These are phyloP conservation scores for Musa balbisiana DNA, from an alignment of 202 grass and related monocot species.

Conservation along the genomic window DNA sequence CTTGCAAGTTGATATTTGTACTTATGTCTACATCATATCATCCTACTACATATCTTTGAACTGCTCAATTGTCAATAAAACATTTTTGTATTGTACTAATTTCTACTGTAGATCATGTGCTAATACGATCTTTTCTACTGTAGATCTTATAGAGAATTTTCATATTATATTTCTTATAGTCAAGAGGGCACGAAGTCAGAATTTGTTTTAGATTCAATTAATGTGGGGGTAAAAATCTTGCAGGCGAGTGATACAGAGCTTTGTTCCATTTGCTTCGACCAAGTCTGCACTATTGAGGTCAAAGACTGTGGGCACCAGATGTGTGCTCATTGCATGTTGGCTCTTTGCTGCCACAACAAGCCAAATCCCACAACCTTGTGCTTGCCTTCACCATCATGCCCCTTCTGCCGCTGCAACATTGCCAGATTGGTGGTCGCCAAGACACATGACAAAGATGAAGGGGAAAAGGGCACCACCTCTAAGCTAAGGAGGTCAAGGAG, in stretches of 20 bases:
- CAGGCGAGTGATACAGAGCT: conserved; percentile 13
- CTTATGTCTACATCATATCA: not conserved
- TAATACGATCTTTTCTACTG: not conserved
- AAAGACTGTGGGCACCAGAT: conserved; percentile 25
- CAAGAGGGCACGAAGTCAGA: no score
- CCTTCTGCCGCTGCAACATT: conserved; percentile 25
- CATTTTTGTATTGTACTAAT: no score
- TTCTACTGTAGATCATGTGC: not conserved
- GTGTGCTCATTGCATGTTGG: conserved; percentile 20
- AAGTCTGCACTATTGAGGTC: conserved; percentile 23
- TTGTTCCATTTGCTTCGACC: conserved; percentile 25
- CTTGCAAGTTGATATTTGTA: not conserved
- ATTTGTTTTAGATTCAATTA: not conserved
- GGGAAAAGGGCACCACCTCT: conserved; percentile 30
- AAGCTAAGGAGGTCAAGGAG: conserved; percentile 47
- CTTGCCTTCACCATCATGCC: conserved; percentile 7
- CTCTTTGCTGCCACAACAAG: conserved; percentile 26
- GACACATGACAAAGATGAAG: conserved; percentile 16
- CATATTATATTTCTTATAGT: not conserved
- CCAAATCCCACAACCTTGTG: conserved; percentile 21
- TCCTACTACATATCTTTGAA: not conserved
- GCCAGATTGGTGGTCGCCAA: conserved; percentile 38
- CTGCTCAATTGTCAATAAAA: not conserved
- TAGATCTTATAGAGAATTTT: not conserved
- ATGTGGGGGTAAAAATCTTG: not conserved